A percentile compares a stretch with the other conserved stretches of the same genome.
These are phyloP conservation scores for Vigna trinervia DNA, from an alignment of 306 rosid species.

Conservation along the genomic window DNA sequence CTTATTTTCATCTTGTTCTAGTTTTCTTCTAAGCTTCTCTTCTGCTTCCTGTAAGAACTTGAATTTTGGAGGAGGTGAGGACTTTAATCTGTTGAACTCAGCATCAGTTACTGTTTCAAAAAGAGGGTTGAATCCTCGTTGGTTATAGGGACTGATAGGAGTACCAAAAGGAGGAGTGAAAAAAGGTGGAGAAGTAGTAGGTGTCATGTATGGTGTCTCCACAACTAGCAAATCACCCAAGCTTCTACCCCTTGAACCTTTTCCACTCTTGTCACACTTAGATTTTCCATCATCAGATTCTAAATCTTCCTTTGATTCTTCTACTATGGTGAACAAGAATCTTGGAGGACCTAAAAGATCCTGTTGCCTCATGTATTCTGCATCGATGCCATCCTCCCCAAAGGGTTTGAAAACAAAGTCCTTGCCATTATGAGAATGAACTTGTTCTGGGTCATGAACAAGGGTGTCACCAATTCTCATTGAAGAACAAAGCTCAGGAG, in stretches of 20 bases:
- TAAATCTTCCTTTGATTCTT: slow-evolving; percentile 94
- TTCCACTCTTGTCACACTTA: slow-evolving; percentile 52
- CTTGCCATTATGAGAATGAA: slow-evolving; percentile 53
- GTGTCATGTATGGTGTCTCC: slow-evolving; percentile 92
- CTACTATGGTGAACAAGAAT: slow-evolving; percentile 86
- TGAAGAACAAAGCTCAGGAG: slow-evolving; percentile 65
- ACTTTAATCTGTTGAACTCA: slow-evolving; percentile 79
- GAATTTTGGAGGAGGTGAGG: slow-evolving; percentile 97
- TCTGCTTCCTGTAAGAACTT: slow-evolving; percentile 94
- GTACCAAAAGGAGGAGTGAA: slow-evolving; percentile 86
- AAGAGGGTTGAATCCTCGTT: slow-evolving; percentile 74
- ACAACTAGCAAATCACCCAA: slow-evolving; percentile 80
- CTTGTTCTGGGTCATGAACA: slow-evolving; percentile 66
- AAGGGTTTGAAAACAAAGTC: slow-evolving; percentile 74
- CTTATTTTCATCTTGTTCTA: slow-evolving; percentile 56
- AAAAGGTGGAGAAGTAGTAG: slow-evolving; percentile 77
- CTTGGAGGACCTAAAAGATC: slow-evolving; percentile 74
- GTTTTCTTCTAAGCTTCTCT: slow-evolving; percentile 75
- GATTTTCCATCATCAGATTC: slow-evolving; percentile 86
- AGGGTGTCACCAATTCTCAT: slow-evolving; percentile 62
- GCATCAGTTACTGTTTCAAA: slow-evolving; percentile 84
- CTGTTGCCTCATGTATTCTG: slow-evolving; percentile 75
- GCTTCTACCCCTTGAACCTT: slow-evolving; percentile 70
- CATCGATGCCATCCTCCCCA: slow-evolving; percentile 72
- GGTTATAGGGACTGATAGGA: slow-evolving; percentile 58